Evolutionary conservation across 768 basidiomycete genomes (phyloP).

Genomic region (Mycena rebaudengoi): DNA sequence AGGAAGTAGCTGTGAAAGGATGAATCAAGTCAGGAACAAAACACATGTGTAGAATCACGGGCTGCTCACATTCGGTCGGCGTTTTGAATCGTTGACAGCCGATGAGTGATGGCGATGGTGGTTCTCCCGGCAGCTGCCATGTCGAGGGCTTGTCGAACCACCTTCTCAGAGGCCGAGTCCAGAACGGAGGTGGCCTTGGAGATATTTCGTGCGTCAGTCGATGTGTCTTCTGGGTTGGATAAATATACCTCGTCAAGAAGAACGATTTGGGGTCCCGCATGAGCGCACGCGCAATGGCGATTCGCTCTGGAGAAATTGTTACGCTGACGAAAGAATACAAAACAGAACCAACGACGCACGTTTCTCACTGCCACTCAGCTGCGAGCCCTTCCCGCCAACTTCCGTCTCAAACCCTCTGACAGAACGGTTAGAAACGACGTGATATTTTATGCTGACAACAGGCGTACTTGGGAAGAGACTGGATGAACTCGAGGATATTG

Average conservation of each 20-base stretch:
- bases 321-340: constrained; percentile 5
- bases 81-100: neutral
- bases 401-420: constrained; percentile 86
- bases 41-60: too few species aligned
- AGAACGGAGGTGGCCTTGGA: constrained; percentile 81
- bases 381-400: constrained; percentile 89
- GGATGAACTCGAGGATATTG: constrained; percentile 91
- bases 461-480: constrained; percentile 77
- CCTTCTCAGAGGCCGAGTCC: constrained; percentile 89
- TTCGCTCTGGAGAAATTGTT: constrained; percentile 55
- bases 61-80: neutral
- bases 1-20: neutral
- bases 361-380: constrained; percentile 88
- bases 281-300: constrained; percentile 89
- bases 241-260: constrained; percentile 84
- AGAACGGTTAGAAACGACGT: neutral
- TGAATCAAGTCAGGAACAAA: neutral
- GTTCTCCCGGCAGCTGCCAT: constrained; percentile 91
- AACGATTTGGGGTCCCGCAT: constrained; percentile 87
- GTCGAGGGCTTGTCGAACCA: constrained; percentile 93
- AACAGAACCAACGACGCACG: constrained; percentile 54
- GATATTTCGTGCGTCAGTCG: too few species aligned
- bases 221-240: too few species aligned
- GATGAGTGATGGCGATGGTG: constrained; percentile 85
- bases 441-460: neutral